These are phyloP conservation scores for Beauveria scarabaeidicola DNA, from an alignment of 2,329 filamentous ascomycete species.

Conservation along the genomic window DNA sequence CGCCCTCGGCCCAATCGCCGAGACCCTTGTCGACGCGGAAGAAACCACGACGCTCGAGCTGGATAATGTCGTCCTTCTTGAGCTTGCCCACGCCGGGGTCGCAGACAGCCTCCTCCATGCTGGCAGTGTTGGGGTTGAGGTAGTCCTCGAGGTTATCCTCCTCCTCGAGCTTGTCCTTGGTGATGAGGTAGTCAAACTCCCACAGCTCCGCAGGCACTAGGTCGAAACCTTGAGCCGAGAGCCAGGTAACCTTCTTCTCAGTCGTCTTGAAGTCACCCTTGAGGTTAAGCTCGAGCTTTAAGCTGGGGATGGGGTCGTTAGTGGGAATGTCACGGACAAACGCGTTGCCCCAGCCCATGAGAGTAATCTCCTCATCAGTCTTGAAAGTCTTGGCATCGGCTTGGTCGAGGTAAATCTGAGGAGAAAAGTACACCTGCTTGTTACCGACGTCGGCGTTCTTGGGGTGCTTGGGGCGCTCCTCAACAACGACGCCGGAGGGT, in stretches of 20 bases:
- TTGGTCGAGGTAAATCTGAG: conserved; percentile 73
- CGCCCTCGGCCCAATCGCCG: conserved; percentile 39
- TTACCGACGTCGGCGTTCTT: conserved; percentile 80
- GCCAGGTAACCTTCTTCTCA: conserved; percentile 94
- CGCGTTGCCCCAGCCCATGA: conserved; percentile 95
- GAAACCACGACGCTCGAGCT: conserved; percentile 89
- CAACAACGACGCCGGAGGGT: conserved; percentile 51
- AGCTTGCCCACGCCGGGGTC: conserved; percentile 73
- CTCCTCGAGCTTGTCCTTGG: conserved; percentile 87
- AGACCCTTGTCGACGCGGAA: conserved; percentile 71
- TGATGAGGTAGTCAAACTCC: conserved; percentile 92
- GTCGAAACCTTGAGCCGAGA: conserved; percentile 66
- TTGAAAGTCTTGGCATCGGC: conserved; percentile 75
- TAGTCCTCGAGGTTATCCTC: conserved; percentile 80
- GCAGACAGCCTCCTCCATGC: conserved; percentile 64
- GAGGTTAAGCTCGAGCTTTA: conserved; percentile 82
- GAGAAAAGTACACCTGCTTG: conserved; percentile 77
- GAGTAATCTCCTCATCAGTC: conserved; percentile 80
- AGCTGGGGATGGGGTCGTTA: conserved; percentile 44
- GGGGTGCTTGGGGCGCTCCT: conserved; percentile 77
- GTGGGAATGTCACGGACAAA: conserved; percentile 61
- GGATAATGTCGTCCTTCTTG: conserved; percentile 84
- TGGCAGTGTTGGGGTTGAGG: conserved; percentile 67
- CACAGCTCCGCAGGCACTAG: conserved; percentile 78
- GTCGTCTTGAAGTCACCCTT: conserved; percentile 92